Base-by-base conservation (phyloP, 2,329 filamentous ascomycete species). In the Monosporascus cannonballus region DNA sequence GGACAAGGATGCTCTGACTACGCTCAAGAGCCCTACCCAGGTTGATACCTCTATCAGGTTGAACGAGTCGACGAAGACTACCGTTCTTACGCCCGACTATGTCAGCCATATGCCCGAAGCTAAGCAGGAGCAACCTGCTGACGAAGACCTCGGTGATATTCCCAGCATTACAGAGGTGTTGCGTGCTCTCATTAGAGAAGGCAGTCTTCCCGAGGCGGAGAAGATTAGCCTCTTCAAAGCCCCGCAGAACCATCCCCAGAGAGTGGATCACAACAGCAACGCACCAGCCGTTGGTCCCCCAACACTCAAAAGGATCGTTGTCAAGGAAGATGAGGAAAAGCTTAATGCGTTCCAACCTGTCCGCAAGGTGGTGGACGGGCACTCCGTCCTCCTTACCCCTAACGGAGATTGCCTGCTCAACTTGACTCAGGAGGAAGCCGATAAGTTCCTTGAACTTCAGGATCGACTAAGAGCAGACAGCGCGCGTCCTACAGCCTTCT, bases 351-450 rank as follows among this genome's bases (percentile, higher is more conserved):
- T 83, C 47, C 75, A 77, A 55, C 73, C 81, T 11, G 80, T 87
- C 8, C 79, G 77, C 54, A 86, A 86, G 66, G 69, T 84, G 39
- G 73, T 83, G 2, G 84, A 87, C 56, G 84, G 83, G 51, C 78
- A 80, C 66, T 79, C 86, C 25, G 83, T 88, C 57, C 78, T 92
- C 59, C 81, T 92, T 50, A 91, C 88, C 0, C 86, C 88, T 0
- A 84, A 87, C 56, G 88, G 89, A 11, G 85, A 89, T 56, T 89
- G 87, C 64, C 76, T 93, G n/a, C 84, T 86, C 58, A 86, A 87
- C 53, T 71, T 94, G 51, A 84, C 78, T 1, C 71, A 78, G 4
- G 81, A 86, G 42, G 84, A 92, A 56, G 88, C 92, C 64, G 76
- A 85, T 36, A 78, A 79, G 4, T 92, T 87, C 59, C 73, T 93